These are phyloP conservation scores for Aspergillus pseudoviridinutans DNA, from an alignment of 2,329 filamentous ascomycete genomes.

Conservation along the genomic window DNA sequence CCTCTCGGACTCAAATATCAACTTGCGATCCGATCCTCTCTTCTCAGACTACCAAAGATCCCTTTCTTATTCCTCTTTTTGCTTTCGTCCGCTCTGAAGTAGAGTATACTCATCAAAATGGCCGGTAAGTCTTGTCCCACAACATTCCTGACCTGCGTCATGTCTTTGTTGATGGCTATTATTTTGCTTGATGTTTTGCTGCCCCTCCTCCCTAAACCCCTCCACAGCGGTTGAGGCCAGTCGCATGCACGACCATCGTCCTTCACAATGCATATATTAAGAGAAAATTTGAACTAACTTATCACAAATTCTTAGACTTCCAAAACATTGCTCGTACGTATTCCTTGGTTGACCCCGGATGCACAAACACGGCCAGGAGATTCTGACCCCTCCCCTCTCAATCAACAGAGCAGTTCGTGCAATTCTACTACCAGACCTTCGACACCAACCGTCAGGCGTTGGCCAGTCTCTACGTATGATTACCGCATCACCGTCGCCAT, in stretches of 20 bases:
- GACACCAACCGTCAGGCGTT: slow-evolving; percentile 66
- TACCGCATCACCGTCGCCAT: not conserved
- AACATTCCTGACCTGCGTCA: not conserved
- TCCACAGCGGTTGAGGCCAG: slow-evolving; percentile 6
- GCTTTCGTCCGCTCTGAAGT: slow-evolving; percentile 7
- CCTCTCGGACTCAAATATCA: not conserved
- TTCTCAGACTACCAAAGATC: slow-evolving; percentile 22
- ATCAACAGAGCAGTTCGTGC: slow-evolving; percentile 73
- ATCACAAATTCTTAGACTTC: slow-evolving; percentile 30
- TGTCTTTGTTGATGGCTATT: not conserved
- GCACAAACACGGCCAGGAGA: not conserved
- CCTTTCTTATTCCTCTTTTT: slow-evolving; percentile 8
- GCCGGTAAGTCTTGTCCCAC: slow-evolving; percentile 26
- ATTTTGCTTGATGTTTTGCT: slow-evolving; percentile 10
- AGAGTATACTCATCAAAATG: slow-evolving; percentile 27
- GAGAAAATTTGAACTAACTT: slow-evolving; percentile 10
- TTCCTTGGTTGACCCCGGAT: not conserved
- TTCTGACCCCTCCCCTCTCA: slow-evolving; percentile 2
- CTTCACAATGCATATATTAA: not conserved
- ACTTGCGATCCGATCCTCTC: not conserved
- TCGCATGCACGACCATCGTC: not conserved
- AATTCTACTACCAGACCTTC: slow-evolving; percentile 89
- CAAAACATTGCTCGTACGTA: slow-evolving; percentile 38
- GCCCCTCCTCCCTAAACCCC: slow-evolving; percentile 20
- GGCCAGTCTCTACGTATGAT: slow-evolving; percentile 72